Base-by-base conservation (phyloP, 2,329 filamentous ascomycete species). In the Fusarium citri region DNA sequence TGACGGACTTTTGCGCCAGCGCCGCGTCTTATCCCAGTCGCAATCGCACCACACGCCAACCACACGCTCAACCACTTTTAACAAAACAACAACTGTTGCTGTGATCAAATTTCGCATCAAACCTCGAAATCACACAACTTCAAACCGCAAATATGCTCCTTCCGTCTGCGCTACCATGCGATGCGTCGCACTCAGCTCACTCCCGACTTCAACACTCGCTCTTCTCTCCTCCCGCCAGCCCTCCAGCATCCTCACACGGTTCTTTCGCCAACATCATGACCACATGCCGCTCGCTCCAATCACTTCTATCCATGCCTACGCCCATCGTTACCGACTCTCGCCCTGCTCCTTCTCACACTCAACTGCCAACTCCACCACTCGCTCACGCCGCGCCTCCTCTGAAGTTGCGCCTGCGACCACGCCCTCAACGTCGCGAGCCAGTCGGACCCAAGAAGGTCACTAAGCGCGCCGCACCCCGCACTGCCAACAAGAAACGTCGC, bases 261-360 rank as follows among this genome's bases (percentile, higher is more conserved):
- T 80, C 85, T 22, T 80, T 89, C 70, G 82, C 81, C 75, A 86
- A 86, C 78, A 84, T 90, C 74, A 85, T 88, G 78, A 84, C 81
- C 64, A 86, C 87, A 48, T 90, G 88, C 76, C 87, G 87, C 77
- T 87, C 85, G 8, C 84, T 90, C 1, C 88, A 91, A 74, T 85
- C 85, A 4, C 86, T 90, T 73, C 83, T 90, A 64, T 79, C 83
- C 26, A 60, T 59, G 26, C 72, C 81, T 6, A 80, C 84, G 16
- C 72, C 72, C 22, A 72, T 63, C 66, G 68, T 77, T 31, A 78
- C 83, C 18, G 81, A 83, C 46, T 82, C 83, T 30, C 66, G 54
- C n/a, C 66, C 64, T 18, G 55, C 64, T 55, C 72, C 67, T 15
- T 72, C 74, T 4, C 62, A 72, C 51, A 55, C 71, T 28, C 83